Conservation (phyloP, 805 yeast species). For the Myxozyma vanderwaltii region DNA sequence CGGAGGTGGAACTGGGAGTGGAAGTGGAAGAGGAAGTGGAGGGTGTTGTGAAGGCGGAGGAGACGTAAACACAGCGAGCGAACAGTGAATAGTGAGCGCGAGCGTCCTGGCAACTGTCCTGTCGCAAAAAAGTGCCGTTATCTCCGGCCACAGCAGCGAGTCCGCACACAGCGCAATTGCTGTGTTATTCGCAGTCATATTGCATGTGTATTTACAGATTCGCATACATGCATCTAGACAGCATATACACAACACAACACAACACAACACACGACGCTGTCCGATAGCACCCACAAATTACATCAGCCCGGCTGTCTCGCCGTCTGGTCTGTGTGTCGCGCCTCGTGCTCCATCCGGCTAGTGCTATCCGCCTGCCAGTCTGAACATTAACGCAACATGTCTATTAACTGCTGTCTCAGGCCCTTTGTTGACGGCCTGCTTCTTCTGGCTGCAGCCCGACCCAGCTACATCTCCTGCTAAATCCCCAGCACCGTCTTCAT, state of each 20-base stretch:
- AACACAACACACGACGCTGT: no score
- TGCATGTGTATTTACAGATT: no score
- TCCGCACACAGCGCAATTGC: no score
- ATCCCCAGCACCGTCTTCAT: constrained; percentile 72
- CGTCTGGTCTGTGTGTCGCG: not conserved
- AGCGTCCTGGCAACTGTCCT: not conserved
- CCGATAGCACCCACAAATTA: not conserved
- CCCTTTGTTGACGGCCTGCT: no score
- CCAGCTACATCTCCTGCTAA: constrained; percentile 39
- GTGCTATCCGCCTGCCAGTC: constrained; percentile 4
- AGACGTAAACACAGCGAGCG: not conserved
- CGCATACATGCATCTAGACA: no score
- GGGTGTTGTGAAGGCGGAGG: not conserved
- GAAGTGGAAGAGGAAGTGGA: no score
- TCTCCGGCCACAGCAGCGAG: not conserved
- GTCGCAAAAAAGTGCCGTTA: not conserved
- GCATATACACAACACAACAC: no score
- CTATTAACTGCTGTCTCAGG: no score
- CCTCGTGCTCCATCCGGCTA: constrained; percentile 5
- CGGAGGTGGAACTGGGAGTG: no score
- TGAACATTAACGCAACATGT: no score
- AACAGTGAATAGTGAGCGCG: not conserved
- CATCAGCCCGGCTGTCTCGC: not conserved
- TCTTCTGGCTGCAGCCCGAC: no score
- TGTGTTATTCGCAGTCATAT: no score